These are phyloP conservation scores for Microdochium trichocladiopsis DNA, from an alignment of 2,329 filamentous ascomycete genomes.

Conservation along the genomic window DNA sequence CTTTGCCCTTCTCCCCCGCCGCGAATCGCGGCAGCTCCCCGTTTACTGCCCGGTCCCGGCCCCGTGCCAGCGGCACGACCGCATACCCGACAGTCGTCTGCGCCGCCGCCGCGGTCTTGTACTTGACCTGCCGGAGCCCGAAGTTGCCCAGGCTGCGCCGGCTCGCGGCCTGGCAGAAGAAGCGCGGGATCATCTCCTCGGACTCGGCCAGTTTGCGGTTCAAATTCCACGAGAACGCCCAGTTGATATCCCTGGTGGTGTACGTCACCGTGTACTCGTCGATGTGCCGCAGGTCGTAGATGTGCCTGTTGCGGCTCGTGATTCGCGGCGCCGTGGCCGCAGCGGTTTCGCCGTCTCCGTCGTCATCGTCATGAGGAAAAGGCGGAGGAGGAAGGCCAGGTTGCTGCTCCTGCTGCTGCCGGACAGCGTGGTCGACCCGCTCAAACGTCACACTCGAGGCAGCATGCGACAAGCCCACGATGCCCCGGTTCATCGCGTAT, in stretches of 20 bases:
- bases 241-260: not conserved
- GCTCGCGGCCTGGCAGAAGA: not conserved
- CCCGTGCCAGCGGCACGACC: not conserved
- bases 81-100: not conserved
- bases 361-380: too few relatives aligned
- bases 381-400: too few relatives aligned
- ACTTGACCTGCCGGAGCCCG: not conserved
- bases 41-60: not conserved
- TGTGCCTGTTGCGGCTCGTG: not conserved
- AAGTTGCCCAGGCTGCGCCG: not conserved
- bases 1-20: not conserved
- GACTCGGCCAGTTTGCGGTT: not conserved
- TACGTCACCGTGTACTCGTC: not conserved
- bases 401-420: too few relatives aligned
- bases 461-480: not conserved
- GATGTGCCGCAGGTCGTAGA: not conserved
- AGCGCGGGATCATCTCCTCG: not conserved
- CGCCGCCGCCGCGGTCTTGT: not conserved
- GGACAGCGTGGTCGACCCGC: not conserved
- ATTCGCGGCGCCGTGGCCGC: not conserved
- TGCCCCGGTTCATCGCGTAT: not conserved
- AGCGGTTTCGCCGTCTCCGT: too few relatives aligned
- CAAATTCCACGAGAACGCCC: too few relatives aligned
- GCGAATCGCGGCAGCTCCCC: not conserved
- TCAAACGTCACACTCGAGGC: not conserved